Evolutionary conservation across 331 rosid genomes (phyloP).

Genomic region (Prunus yedoensis): DNA sequence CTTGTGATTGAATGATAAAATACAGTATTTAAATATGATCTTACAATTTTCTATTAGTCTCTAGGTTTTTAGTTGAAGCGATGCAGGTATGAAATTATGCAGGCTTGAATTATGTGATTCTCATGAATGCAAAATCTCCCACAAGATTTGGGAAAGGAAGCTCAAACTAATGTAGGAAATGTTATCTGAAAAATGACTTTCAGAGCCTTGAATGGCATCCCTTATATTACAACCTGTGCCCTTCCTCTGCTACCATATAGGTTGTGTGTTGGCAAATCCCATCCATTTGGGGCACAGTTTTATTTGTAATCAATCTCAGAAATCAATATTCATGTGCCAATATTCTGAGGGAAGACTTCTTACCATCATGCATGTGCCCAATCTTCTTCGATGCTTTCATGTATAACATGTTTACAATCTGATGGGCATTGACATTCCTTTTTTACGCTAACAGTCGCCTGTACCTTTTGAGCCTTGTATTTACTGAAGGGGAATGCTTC

Average conservation of each 20-base stretch:
- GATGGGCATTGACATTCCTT: neutral
- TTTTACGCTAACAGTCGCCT: neutral
- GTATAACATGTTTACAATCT: neutral
- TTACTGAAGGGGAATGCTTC: neutral
- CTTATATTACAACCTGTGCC: too few species aligned
- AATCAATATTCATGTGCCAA: neutral
- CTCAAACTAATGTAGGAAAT: too few species aligned
- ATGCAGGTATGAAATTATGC: neutral
- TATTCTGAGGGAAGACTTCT: neutral
- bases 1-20: neutral
- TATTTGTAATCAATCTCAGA: neutral
- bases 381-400: conserved; percentile 1
- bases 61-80: neutral
- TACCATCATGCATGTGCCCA: conserved; percentile 1
- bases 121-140: neutral
- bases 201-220: too few species aligned
- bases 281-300: neutral
- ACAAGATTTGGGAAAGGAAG: too few species aligned
- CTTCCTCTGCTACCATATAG: too few species aligned
- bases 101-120: neutral
- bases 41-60: neutral
- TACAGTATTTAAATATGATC: neutral
- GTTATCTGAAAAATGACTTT: too few species aligned
- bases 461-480: neutral
- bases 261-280: neutral